phyloP scores from a whole-genome alignment of 768 basidiomycete species.

The Lactifluus piperatus region DNA sequence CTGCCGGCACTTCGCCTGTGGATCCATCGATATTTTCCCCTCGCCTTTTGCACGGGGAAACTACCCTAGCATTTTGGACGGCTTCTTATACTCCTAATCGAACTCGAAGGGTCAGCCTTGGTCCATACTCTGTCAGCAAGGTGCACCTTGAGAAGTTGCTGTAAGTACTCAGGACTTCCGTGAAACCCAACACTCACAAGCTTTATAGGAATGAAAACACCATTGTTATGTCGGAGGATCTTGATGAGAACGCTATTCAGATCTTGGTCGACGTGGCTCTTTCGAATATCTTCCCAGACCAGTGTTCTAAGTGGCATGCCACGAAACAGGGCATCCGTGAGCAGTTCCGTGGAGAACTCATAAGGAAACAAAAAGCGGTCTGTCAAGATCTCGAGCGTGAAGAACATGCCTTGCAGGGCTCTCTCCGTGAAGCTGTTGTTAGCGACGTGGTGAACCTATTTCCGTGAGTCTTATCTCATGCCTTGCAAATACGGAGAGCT shows the following conservation, averaged over 20 bases:
- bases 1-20: neutral
- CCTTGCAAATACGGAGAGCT: neutral
- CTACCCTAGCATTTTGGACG: constrained; percentile 15
- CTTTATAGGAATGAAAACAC: neutral
- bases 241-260: neutral
- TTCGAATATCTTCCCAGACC: neutral
- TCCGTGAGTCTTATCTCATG: neutral
- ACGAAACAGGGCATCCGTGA: neutral
- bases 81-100: neutral
- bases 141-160: neutral
- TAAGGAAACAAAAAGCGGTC: neutral
- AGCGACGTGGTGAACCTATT: neutral
- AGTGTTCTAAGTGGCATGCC: neutral
- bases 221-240: neutral
- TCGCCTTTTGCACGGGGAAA: constrained; percentile 16
- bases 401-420: neutral
- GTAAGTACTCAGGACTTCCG: neutral
- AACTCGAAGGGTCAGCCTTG: neutral
- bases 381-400: neutral
- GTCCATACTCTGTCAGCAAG: rapidly evolving
- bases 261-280: neutral
- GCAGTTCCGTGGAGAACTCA: neutral
- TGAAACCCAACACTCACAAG: neutral
- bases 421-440: neutral
- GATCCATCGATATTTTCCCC: neutral